Percentiles rank a stretch among this genome's conserved stretches.
phyloP scores from a whole-genome alignment of 352 stramenopile genomes.

The Phytophthora syringae region DNA sequence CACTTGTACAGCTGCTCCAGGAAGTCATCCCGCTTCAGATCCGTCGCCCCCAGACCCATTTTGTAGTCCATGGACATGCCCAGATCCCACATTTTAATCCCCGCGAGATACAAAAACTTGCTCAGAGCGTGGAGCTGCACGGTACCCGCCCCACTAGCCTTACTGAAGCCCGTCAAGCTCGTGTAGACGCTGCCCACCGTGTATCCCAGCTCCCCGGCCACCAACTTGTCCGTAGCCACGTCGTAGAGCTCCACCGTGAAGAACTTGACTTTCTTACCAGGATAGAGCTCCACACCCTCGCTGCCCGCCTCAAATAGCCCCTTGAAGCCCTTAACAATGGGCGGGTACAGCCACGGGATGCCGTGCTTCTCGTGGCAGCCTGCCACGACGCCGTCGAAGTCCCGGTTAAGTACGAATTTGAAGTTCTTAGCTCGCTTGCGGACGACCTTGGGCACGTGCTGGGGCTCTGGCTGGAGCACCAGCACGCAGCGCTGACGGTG shows the following conservation, averaged over 20 bases:
- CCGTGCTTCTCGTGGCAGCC: slow-evolving; percentile 94
- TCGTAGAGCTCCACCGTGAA: slow-evolving; percentile 94
- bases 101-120: slow-evolving; percentile 71
- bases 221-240: slow-evolving; percentile 73
- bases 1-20: slow-evolving; percentile 72
- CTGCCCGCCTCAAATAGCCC: slow-evolving; percentile 62
- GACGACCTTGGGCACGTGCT: slow-evolving; percentile 91
- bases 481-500: slow-evolving; percentile 91
- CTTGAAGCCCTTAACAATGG: slow-evolving; percentile 87
- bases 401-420: slow-evolving; percentile 87
- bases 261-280: slow-evolving; percentile 71
- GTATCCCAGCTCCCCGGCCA: slow-evolving; percentile 93
- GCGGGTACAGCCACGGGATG: slow-evolving; percentile 93
- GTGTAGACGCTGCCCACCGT: slow-evolving; percentile 94
- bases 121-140: slow-evolving; percentile 86
- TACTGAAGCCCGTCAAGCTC: slow-evolving; percentile 84
- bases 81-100: slow-evolving; percentile 88
- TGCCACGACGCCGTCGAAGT: slow-evolving; percentile 88
- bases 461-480: slow-evolving; percentile 47
- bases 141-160: slow-evolving; percentile 76
- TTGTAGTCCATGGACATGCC: slow-evolving; percentile 93
- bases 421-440: slow-evolving; percentile 92
- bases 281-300: slow-evolving; percentile 70
- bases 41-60: slow-evolving; percentile 73
- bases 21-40: slow-evolving; percentile 78